Base-by-base conservation (phyloP, 1,284 basidiomycete genomes). In the Sporisorium iseilematis-ciliati region DNA sequence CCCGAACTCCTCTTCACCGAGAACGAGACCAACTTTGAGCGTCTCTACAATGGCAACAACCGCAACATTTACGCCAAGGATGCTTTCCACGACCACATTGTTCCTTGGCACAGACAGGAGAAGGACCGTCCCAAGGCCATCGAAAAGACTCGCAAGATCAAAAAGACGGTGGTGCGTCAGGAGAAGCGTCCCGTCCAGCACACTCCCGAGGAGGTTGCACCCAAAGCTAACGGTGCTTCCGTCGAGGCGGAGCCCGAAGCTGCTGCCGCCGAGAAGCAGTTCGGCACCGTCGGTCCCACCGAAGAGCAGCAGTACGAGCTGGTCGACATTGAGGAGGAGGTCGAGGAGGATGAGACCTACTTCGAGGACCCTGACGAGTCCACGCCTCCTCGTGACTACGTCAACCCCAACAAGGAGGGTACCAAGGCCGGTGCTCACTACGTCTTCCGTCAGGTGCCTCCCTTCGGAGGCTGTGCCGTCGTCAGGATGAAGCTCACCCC, bases 31-130 rank as follows among this genome's bases (percentile, higher is more conserved):
- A 99, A 99, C 88, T 96, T 92, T 85, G 89, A 90, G 58, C 90
- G 96, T 65, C 89, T 99, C 35, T 99, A 97, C 85, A 91, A 91
- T 38, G 95, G 93, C 25, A 57, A 75, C 55, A 82, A 82, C 25
- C 87, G 90, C 78, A 97, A 98, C 87, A 89, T 90, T 2, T 95
- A 91, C 84, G 93, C 93, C 81, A 99, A 99, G 87, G 96, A 99
- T 82, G 95, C 92, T n/a, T 98, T 99, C 89, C 95, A 99, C 84
- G 95, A 98, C 85, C 93, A 98, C 84, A 93, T 98, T 85, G 91
- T 98, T 73, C 91, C 91, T 4, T 88, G 88, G 16, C 95, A 97
- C 86, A 91, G 81, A 33, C 65, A 75, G 48, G 79, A 82, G 50
- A 81, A 82, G 64, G 80, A 81, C 55, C 80, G 77, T 31, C 79